Evolutionary conservation across 2,329 filamentous ascomycete genomes (phyloP).

Genomic region (Ophiocordyceps camponoti-leonardi): DNA sequence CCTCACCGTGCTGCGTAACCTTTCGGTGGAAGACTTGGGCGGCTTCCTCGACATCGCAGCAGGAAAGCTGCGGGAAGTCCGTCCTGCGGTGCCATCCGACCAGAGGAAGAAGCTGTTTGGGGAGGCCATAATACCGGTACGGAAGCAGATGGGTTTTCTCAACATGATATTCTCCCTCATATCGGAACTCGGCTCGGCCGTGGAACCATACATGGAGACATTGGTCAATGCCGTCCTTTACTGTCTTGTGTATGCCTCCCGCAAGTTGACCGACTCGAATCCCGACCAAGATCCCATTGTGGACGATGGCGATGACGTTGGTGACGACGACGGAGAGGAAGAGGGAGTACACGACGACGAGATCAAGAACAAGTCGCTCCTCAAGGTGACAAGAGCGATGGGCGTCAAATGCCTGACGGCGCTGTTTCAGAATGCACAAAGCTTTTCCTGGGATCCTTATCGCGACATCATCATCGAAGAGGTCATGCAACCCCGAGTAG

Average conservation of each 20-base stretch:
- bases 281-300: constrained; percentile 17
- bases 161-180: constrained; percentile 85
- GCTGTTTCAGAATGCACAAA: constrained; percentile 56
- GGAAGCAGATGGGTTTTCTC: constrained; percentile 79
- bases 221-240: constrained; percentile 67
- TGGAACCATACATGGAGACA: constrained; percentile 47
- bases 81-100: constrained; percentile 31
- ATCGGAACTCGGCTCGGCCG: constrained; percentile 61
- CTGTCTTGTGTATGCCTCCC: constrained; percentile 57
- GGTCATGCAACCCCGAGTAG: constrained; percentile 58
- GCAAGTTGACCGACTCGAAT: constrained; percentile 29
- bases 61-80: constrained; percentile 46
- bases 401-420: constrained; percentile 71
- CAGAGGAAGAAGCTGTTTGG: constrained; percentile 36
- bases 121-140: constrained; percentile 41
- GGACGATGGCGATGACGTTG: constrained; percentile 24
- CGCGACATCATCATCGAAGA: constrained; percentile 54
- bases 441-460: constrained; percentile 57
- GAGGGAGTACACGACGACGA: constrained; percentile 22
- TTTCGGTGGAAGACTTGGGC: constrained; percentile 58
- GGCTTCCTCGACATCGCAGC: constrained; percentile 71
- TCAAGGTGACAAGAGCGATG: constrained; percentile 48
- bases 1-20: constrained; percentile 62
- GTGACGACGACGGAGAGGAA: constrained; percentile 22
- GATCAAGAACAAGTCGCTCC: constrained; percentile 34